Base-by-base conservation (phyloP, 345 rosid species). In the Bruguiera parviflora region DNA sequence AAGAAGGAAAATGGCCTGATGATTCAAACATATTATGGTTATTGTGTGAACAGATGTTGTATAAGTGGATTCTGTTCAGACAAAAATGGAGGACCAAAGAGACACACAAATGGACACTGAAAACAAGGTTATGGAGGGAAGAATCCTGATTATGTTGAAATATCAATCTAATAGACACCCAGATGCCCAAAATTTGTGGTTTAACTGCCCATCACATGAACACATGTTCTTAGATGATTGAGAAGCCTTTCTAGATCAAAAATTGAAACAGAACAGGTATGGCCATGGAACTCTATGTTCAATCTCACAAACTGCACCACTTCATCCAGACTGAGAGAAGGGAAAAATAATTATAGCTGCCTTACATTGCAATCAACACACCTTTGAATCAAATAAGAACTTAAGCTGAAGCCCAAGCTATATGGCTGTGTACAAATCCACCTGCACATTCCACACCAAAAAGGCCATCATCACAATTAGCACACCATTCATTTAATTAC, bases 371-470 rank as follows among this genome's bases (percentile, higher is more conserved):
- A 73, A 80, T 73, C 84, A 77, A 78, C 86, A 87, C 84, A 85
- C 86, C 85, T 91, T 70, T 73, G 78, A 74, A 80, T 76, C 72
- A 81, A 79, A 84, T 79, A 77, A 80, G 83, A 81, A 75, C 82
- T 60, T 72, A 71, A 82, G 74, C 78, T 75, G 82, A 76, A 79
- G 75, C 68, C 81, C 84, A 80, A 75, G 82, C 74, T 71, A 76
- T 55, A 74, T 67, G 73, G 76, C 81, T 73, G 81, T 60, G 73
- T 74, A 86, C 71, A 81, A 69, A 74, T 82, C 84, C 90, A 89
- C 89, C 96, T 88, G 92, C 93, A 87, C 68, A 74, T 73, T 73
- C 72, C 80, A 87, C 73, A 71, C 64, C 73, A 64, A 67, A 67
- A 78, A 46, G 61, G n/a, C 37, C 70, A 76, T 60, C 61, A 66